Evolutionary conservation across 768 basidiomycete species (phyloP).

Genomic region (Austroboletus eburneus): DNA sequence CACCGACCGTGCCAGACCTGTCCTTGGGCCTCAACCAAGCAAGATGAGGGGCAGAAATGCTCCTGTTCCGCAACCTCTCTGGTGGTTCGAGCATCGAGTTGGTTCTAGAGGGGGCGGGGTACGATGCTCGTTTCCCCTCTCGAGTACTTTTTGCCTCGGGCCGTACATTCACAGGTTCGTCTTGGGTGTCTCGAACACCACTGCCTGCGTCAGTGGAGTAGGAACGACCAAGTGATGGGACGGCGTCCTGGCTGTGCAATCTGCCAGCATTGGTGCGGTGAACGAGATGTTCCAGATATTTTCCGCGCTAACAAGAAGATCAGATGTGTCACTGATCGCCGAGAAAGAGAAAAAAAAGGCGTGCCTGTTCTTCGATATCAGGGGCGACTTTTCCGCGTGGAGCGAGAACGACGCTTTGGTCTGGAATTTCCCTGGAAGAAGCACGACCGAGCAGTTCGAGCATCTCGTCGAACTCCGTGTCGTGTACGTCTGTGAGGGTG

Average conservation of each 20-base stretch:
- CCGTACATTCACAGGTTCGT: constrained; percentile 1
- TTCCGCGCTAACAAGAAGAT: constrained; percentile 48
- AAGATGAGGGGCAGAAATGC: constrained; percentile 57
- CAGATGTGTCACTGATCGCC: constrained; percentile 4
- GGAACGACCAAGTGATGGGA: constrained; percentile 34
- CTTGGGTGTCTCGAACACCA: not conserved
- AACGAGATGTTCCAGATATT: constrained; percentile 71
- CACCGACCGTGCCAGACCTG: constrained; percentile 5
- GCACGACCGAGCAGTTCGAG: constrained; percentile 69
- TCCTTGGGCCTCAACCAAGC: constrained; percentile 48
- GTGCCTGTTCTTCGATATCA: constrained; percentile 63
- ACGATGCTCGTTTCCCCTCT: constrained; percentile 23
- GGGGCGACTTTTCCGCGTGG: constrained; percentile 58
- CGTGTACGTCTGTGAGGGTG: constrained; percentile 31
- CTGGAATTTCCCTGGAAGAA: constrained; percentile 57
- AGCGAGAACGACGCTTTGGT: constrained; percentile 69
- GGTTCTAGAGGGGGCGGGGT: constrained; percentile 6
- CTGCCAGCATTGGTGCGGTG: constrained; percentile 71
- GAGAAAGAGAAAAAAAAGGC: constrained; percentile 5
- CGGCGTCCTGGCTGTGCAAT: constrained; percentile 76
- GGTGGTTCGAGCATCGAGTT: constrained; percentile 11
- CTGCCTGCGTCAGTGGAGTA: constrained; percentile 7
- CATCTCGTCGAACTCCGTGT: constrained; percentile 62
- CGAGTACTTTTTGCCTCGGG: constrained; percentile 3
- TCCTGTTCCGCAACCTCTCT: constrained; percentile 39